Percentiles rank a stretch among this genome's conserved stretches.
These are phyloP conservation scores for Choiromyces venosus DNA, from an alignment of 495 filamentous ascomycete species.

Conservation along the genomic window DNA sequence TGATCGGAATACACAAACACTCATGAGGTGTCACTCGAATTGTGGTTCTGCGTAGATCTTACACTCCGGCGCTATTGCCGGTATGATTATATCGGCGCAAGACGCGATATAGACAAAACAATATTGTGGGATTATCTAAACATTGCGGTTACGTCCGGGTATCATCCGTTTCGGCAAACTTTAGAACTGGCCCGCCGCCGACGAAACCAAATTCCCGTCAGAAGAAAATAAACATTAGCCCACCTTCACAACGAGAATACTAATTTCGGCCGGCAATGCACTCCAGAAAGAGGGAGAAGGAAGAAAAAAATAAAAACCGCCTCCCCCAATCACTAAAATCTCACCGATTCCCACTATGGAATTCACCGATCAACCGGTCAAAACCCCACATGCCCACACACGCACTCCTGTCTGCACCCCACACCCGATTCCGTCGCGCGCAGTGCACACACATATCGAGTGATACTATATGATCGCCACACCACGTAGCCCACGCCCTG, in stretches of 20 bases:
- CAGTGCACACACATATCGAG: not conserved
- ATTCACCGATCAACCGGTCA: too few species aligned
- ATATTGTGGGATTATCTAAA: not conserved
- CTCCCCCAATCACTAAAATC: not conserved
- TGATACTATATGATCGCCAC: not conserved
- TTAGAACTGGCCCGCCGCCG: not conserved
- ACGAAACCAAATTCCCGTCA: not conserved
- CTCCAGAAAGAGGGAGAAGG: not conserved
- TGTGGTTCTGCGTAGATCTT: not conserved
- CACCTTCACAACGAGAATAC: not conserved
- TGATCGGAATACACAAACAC: not conserved
- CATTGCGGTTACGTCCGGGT: not conserved
- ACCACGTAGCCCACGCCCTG: not conserved
- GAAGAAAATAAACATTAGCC: not conserved
- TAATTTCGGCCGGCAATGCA: not conserved
- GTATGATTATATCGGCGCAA: not conserved
- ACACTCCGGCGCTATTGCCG: not conserved
- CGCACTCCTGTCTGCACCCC: not conserved
- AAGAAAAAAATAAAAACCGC: too few species aligned
- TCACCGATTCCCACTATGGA: too few species aligned
- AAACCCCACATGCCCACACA: not conserved
- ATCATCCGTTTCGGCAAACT: not conserved
- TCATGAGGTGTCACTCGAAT: conserved; percentile 1
- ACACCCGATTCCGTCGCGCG: not conserved
- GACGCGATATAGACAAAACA: not conserved